phyloP scores from a whole-genome alignment of 345 rosid genomes.

The Brassica nigra region DNA sequence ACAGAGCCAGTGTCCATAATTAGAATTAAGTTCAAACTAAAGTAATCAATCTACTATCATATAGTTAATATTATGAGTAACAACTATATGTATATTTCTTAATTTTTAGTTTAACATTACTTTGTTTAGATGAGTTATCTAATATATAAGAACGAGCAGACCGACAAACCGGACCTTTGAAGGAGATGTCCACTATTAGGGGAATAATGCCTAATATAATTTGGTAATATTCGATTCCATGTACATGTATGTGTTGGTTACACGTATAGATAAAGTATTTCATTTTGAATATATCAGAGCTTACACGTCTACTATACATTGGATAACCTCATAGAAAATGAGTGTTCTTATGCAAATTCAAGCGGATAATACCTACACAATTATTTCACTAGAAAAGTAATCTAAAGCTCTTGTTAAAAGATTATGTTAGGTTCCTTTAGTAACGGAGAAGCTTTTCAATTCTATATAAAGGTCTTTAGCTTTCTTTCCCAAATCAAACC shows the following conservation, averaged over 20 bases:
- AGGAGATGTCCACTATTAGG: background rate
- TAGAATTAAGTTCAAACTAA: background rate
- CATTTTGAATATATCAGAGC: background rate
- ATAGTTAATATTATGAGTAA: background rate
- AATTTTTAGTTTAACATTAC: background rate
- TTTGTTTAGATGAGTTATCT: background rate
- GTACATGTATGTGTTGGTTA: constrained; percentile 5
- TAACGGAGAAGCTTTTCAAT: background rate
- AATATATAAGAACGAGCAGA: background rate
- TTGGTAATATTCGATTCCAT: constrained; percentile 10
- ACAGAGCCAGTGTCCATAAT: background rate
- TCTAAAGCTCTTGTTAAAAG: background rate
- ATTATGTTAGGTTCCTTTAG: constrained; percentile 15
- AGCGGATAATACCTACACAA: constrained; percentile 4
- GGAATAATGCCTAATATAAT: background rate
- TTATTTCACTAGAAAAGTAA: background rate
- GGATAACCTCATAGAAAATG: constrained; percentile 1
- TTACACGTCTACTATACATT: background rate
- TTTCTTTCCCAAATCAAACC: constrained; percentile 4
- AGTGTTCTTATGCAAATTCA: background rate
- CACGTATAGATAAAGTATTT: constrained; percentile 13
- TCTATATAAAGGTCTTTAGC: background rate
- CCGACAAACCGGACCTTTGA: constrained; percentile 18
- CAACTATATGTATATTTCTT: background rate
- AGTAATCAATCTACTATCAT: background rate